These are phyloP conservation scores for Xylaria sp. DNA, from an alignment of 2,329 filamentous ascomycete species.

Conservation along the genomic window DNA sequence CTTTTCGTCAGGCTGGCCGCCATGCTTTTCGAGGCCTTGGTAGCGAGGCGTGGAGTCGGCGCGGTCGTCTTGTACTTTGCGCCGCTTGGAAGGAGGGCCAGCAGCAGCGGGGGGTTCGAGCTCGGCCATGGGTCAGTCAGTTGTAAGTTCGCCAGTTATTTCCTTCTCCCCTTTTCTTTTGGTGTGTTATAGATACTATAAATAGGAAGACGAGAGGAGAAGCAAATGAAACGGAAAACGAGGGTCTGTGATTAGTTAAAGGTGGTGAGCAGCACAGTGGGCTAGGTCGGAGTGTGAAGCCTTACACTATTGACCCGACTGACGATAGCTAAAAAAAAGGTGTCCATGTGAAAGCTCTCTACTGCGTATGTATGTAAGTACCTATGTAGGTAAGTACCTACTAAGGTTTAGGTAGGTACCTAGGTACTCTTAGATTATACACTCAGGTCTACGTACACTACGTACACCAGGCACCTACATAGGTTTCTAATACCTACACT, in stretches of 20 bases:
- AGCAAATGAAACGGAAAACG: not conserved
- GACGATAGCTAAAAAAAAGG: constrained; percentile 1
- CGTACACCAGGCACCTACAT: no score
- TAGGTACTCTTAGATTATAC: no score
- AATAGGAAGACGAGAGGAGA: constrained; percentile 6
- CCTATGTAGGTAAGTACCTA: not conserved
- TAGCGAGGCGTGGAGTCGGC: constrained; percentile 54
- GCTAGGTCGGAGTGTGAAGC: not conserved
- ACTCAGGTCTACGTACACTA: no score
- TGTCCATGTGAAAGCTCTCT: not conserved
- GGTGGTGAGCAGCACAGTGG: not conserved
- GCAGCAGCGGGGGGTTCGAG: constrained; percentile 41
- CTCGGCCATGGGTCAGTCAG: constrained; percentile 45
- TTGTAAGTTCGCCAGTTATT: not conserved
- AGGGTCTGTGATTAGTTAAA: not conserved
- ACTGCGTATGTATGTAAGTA: not conserved
- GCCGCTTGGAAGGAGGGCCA: constrained; percentile 54
- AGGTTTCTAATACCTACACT: no score
- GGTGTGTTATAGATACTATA: constrained; percentile 5
- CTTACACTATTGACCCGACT: no score
- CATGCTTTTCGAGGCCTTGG: constrained; percentile 58
- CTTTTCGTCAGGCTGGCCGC: constrained; percentile 31
- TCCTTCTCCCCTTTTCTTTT: not conserved
- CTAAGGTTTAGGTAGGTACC: no score
- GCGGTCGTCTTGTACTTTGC: constrained; percentile 55